phyloP scores from a whole-genome alignment of 2,329 filamentous ascomycete genomes.

The Colletotrichum cuscutae region DNA sequence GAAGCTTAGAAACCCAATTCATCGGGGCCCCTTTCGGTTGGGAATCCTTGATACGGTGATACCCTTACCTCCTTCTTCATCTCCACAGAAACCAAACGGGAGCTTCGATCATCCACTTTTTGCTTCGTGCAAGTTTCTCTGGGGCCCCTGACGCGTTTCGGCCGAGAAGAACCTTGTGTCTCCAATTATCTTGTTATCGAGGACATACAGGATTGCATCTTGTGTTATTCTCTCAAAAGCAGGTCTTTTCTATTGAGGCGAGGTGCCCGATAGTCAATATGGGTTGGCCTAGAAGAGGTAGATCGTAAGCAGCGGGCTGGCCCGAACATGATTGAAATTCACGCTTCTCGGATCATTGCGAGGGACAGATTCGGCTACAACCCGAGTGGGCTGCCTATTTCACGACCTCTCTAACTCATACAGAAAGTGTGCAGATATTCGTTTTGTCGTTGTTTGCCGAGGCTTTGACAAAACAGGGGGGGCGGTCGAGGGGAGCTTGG shows the following conservation, averaged over 20 bases:
- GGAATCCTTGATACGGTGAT: background rate
- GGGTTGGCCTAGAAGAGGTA: no score
- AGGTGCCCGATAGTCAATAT: no score
- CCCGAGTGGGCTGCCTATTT: background rate
- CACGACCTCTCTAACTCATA: background rate
- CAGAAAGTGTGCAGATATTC: background rate
- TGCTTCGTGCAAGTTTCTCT: background rate
- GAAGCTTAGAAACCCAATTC: background rate
- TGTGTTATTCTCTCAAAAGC: background rate
- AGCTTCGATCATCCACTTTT: background rate
- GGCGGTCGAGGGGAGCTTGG: conserved; percentile 2
- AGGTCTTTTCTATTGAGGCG: background rate
- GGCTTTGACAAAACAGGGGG: background rate
- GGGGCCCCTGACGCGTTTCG: background rate
- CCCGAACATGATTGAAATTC: no score
- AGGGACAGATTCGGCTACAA: no score
- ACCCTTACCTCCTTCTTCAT: background rate
- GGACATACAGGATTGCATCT: no score
- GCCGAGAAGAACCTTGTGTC: background rate
- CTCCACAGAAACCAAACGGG: background rate
- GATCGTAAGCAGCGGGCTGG: no score
- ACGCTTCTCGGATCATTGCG: no score
- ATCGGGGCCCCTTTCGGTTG: background rate
- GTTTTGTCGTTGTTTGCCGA: background rate
- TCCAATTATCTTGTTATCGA: no score